A percentile compares a stretch with the other conserved stretches of the same genome.
Conservation (phyloP, 768 basidiomycete species). For the Tubosaeta sp. region DNA sequence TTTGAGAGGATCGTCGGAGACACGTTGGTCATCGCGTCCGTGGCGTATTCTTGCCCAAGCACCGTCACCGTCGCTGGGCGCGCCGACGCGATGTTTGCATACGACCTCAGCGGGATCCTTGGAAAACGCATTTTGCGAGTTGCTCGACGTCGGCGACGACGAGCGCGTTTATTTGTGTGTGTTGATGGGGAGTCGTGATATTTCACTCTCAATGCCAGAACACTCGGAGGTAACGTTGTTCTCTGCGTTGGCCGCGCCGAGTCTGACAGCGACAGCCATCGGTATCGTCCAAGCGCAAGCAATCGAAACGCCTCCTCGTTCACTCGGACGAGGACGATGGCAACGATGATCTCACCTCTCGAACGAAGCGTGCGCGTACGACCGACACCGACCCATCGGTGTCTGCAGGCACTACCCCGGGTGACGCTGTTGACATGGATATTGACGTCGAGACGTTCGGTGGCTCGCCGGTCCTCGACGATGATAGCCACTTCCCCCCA, state of each 20-base stretch:
- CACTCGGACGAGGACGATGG: conserved; percentile 37
- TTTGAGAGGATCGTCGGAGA: conserved; percentile 83
- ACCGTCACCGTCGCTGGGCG: conserved; percentile 39
- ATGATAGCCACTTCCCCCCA: conserved; percentile 24
- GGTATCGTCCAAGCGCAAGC: conserved; percentile 16
- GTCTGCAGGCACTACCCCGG: conserved; percentile 34
- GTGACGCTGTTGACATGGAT: conserved; percentile 39
- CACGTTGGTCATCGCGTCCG: conserved; percentile 81
- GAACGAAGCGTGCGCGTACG: conserved; percentile 25
- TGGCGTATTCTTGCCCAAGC: conserved; percentile 62
- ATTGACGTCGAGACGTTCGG: conserved; percentile 37
- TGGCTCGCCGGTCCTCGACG: conserved; percentile 6
- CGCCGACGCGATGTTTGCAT: conserved; percentile 10
- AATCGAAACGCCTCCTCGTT: conserved; percentile 25
- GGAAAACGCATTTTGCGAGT: conserved; percentile 19
- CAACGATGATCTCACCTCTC: conserved; percentile 19
- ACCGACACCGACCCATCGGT: conserved; percentile 26
- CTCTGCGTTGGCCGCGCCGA: background rate
- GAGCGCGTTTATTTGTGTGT: conserved; percentile 18
- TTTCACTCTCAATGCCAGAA: background rate
- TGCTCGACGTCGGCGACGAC: background rate
- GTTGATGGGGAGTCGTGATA: background rate
- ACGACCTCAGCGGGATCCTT: conserved; percentile 4
- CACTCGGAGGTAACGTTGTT: conserved; percentile 21
- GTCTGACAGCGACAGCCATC: conserved; percentile 19